Percentiles rank a stretch among this genome's conserved stretches.
Evolutionary conservation across 2,329 filamentous ascomycete species (phyloP).

Genomic region (Clathrospora elynae): DNA sequence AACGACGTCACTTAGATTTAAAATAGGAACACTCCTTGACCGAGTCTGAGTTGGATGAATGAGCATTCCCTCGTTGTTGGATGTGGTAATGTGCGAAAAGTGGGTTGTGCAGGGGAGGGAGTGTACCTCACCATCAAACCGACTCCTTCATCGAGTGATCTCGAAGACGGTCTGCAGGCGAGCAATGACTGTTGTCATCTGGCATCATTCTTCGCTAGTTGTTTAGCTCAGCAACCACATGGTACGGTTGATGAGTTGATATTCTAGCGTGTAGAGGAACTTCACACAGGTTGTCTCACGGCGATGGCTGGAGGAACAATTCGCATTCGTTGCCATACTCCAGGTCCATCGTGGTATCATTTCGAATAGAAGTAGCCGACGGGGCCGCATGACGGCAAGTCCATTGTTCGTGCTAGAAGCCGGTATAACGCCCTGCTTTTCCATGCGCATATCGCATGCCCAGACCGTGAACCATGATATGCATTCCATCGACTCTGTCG

Average conservation of each 20-base stretch:
- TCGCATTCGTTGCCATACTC: constrained; percentile 31
- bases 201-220: constrained; percentile 80
- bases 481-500: constrained; percentile 48
- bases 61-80: too few relatives aligned
- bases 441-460: constrained; percentile 41
- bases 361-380: constrained; percentile 40
- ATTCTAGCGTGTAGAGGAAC: constrained; percentile 67
- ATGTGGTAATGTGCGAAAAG: constrained; percentile 4
- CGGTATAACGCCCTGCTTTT: constrained; percentile 48
- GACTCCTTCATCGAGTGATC: constrained; percentile 65
- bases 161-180: constrained; percentile 80
- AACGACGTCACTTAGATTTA: too few relatives aligned
- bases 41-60: too few relatives aligned
- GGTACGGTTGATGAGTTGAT: constrained; percentile 80
- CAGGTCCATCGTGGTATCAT: constrained; percentile 37
- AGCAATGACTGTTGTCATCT: constrained; percentile 63
- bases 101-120: too few relatives aligned
- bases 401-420: constrained; percentile 47
- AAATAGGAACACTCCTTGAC: too few relatives aligned
- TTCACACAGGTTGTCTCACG: constrained; percentile 27
- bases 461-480: constrained; percentile 46
- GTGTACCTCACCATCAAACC: constrained; percentile 90
- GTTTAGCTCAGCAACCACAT: constrained; percentile 88
- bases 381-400: constrained; percentile 43
- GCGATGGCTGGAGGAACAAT: constrained; percentile 34